Evolutionary conservation across 352 stramenopile species (phyloP), one percentile per base, ranked within the genome.

Genomic region (Elongisporangium undulatum): DNA sequence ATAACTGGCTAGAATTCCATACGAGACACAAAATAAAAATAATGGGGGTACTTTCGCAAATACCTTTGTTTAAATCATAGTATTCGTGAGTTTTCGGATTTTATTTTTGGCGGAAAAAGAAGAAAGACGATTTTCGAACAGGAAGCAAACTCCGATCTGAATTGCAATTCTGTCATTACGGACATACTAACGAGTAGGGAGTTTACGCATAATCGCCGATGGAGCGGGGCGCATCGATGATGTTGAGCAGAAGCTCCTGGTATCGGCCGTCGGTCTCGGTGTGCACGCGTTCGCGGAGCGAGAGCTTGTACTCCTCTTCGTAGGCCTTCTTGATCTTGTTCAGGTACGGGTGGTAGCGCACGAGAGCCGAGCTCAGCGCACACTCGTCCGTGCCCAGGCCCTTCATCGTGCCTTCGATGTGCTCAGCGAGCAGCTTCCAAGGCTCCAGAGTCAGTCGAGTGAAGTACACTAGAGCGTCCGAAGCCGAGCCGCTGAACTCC

Each of bases 301-400:
- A 71, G 66, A 66, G 85, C 55, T 76, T 69, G 71, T 90, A 85
- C 56, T 79, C 77, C 34, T 70, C 64, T 64, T 89, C 69, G 60
- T 82, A 93, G 22, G 69, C 66, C 17, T 67, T 59, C 51, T 72
- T 69, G 57, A 93, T 71, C 34, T 78, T 62, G n/a, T 57, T 24
- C 49, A 91, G 64, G 62, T 83, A 85, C 55, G 64, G 48, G 63
- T 91, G 77, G 67, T 91, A 93, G 45, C 84, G 82, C 54, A 93
- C 79, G 55, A 91, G 64, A 19, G 81, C 66, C 34, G 77, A 69
- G 51, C 71, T 84, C 10, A 93, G 70, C 51, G 75, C 78, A 24
- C 70, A 78, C 65, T 89, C 74, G 59, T 91, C 82, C 4, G 84
- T 92, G 66, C 84, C 84, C 9, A 86, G 55, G 53, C 82, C 82